Evolutionary conservation across 164 flowering plant genomes (phyloP), one percentile per base, ranked within the genome.

Genomic region (Vitis amurensis): DNA sequence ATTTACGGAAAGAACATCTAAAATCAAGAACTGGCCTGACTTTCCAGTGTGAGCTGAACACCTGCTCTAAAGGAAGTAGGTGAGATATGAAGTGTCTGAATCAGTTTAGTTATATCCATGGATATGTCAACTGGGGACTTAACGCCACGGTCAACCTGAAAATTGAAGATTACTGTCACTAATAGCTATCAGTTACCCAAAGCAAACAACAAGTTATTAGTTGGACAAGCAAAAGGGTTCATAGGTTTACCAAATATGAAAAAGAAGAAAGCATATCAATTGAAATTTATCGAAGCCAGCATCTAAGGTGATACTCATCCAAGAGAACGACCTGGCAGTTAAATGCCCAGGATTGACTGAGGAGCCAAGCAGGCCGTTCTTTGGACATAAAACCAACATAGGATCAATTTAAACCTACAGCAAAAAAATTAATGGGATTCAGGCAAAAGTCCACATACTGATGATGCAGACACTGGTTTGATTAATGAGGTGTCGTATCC

Each of bases 111-210:
- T 58, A 89, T 87, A 67, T 94, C 85, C 98, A 94, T 90, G 58
- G 99, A 92, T 74, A 92, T 95, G 73, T 92, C 98, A 23, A 92
- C 82, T 11, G 98, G 98, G 47, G 98, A 92, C 49, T 66, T 80
- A 14, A 95, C 94, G 1, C 98, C 99, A 16, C 97, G 97, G 76
- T 87, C 83, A 61, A 92, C 92, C 97, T 92, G 82, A 29, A 77
- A 73, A 68, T 60, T 49, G n/a, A 62, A n/a, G n/a, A 58, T 14
- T 48, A n/a, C 50, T 59, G 56, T 53, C 56, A 53, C n/a, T n/a
- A 5, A 51, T 3, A 16, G 17, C 31, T 49, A 66, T 31, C 59
- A 65, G 60, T 44, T 30, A 10, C 30, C 48, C 19, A 15, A 57
- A 13, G 2, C 27, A 57, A 8, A 9, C 15, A n/a, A 55, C 8